These are phyloP conservation scores for Lentinula raphanica DNA, from an alignment of 768 basidiomycete genomes.

Conservation along the genomic window DNA sequence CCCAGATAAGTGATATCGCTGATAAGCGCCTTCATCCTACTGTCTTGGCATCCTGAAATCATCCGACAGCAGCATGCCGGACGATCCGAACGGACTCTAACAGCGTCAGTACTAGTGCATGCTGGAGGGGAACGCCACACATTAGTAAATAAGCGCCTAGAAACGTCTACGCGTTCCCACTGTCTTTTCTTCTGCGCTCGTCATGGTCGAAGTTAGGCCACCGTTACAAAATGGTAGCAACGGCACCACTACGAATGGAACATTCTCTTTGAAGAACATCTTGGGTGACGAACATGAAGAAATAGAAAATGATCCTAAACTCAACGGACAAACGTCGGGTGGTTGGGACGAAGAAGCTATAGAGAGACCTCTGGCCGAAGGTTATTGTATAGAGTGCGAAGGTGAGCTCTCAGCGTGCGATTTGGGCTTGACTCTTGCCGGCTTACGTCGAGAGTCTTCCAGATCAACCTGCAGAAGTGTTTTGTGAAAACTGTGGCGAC, in stretches of 20 bases:
- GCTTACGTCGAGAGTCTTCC: background rate
- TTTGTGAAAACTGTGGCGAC: conserved; percentile 69
- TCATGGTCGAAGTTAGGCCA: background rate
- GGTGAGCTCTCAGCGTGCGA: conserved; percentile 36
- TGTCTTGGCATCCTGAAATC: no score
- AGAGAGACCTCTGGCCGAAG: conserved; percentile 44
- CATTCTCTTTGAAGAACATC: conserved; percentile 67
- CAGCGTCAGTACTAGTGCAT: no score
- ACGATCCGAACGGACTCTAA: no score
- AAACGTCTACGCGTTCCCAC: background rate
- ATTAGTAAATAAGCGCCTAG: background rate
- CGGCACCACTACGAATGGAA: background rate
- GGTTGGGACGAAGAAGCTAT: conserved; percentile 68
- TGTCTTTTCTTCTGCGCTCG: background rate
- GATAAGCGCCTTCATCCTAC: no score
- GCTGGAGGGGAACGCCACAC: no score
- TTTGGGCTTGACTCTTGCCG: no score
- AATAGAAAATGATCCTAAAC: conserved; percentile 48
- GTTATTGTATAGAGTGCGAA: conserved; percentile 83
- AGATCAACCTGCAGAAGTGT: conserved; percentile 82
- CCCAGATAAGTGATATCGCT: no score
- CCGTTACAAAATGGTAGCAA: background rate
- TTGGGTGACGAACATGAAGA: conserved; percentile 54
- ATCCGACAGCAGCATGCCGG: no score
- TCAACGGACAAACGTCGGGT: conserved; percentile 30